Conservation (phyloP, 2,329 filamentous ascomycete genomes). For the Fusarium sp. region DNA sequence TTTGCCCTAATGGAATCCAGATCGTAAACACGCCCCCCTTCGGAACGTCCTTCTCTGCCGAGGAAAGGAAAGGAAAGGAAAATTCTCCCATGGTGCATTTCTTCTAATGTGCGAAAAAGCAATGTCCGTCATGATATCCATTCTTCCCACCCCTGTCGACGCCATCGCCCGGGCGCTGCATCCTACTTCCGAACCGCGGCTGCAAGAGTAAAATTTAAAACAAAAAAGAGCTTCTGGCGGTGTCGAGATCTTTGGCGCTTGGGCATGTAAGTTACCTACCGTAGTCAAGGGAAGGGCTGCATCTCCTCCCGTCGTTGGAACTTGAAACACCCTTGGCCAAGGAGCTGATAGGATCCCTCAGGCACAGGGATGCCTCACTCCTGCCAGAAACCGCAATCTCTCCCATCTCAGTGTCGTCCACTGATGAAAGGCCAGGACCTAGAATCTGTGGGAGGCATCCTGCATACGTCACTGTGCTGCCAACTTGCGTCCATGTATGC, state of each 20-base stretch:
- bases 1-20: constrained; percentile 39
- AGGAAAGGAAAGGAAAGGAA: constrained; percentile 11
- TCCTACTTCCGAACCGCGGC: constrained; percentile 33
- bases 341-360: constrained; percentile 18
- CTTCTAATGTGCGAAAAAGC: constrained; percentile 37
- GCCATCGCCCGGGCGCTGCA: constrained; percentile 32
- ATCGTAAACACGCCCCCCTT: constrained; percentile 20
- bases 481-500: constrained; percentile 25
- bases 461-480: constrained; percentile 41
- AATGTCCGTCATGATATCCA: constrained; percentile 21
- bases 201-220: neutral
- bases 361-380: constrained; percentile 11
- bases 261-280: constrained; percentile 23
- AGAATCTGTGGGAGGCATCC: constrained; percentile 17
- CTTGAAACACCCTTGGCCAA: constrained; percentile 27
- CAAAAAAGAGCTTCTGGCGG: constrained; percentile 12
- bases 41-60: constrained; percentile 9
- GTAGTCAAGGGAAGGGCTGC: constrained; percentile 32
- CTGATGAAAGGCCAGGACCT: constrained; percentile 14
- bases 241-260: constrained; percentile 33
- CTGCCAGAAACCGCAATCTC: neutral
- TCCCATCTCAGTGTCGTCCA: constrained; percentile 5
- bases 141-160: constrained; percentile 17
- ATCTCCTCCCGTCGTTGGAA: constrained; percentile 36
- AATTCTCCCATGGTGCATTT: constrained; percentile 12